phyloP scores from a whole-genome alignment of 352 stramenopile genomes.

The Pythium brassicae region DNA sequence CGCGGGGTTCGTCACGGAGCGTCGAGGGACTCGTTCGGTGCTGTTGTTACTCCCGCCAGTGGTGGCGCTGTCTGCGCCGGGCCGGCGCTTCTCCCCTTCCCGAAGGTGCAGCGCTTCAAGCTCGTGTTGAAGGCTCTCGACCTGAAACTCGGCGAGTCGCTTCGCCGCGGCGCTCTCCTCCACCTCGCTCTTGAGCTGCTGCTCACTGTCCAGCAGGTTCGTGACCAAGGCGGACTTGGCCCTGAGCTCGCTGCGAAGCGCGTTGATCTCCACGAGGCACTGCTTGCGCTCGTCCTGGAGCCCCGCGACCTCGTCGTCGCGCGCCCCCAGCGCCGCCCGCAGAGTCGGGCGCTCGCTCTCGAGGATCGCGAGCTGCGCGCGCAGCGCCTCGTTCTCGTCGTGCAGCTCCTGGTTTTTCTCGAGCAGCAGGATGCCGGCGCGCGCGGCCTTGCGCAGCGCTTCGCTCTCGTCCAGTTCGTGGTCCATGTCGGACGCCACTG shows the following conservation, averaged over 20 bases:
- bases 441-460: conserved; percentile 55
- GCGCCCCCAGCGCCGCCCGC: conserved; percentile 26
- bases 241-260: conserved; percentile 49
- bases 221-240: conserved; percentile 56
- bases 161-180: conserved; percentile 26
- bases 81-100: conserved; percentile 1
- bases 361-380: conserved; percentile 49
- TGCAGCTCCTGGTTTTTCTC: conserved; percentile 72
- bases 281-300: conserved; percentile 40
- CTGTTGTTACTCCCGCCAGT: neutral
- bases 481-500: conserved; percentile 31
- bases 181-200: conserved; percentile 32
- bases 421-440: conserved; percentile 64
- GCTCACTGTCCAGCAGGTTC: conserved; percentile 48
- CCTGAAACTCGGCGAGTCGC: conserved; percentile 29
- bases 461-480: conserved; percentile 56
- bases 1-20: conserved; percentile 33
- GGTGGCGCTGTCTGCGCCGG: conserved; percentile 10
- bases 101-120: conserved; percentile 17
- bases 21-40: conserved; percentile 7
- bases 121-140: conserved; percentile 24
- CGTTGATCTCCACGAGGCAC: conserved; percentile 45
- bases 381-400: conserved; percentile 50
- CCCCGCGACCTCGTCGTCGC: conserved; percentile 34
- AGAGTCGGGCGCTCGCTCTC: conserved; percentile 50